A percentile compares a stretch with the other conserved stretches of the same genome.
phyloP scores from a whole-genome alignment of 177 flowering plant species.

The Vitis hybrid region DNA sequence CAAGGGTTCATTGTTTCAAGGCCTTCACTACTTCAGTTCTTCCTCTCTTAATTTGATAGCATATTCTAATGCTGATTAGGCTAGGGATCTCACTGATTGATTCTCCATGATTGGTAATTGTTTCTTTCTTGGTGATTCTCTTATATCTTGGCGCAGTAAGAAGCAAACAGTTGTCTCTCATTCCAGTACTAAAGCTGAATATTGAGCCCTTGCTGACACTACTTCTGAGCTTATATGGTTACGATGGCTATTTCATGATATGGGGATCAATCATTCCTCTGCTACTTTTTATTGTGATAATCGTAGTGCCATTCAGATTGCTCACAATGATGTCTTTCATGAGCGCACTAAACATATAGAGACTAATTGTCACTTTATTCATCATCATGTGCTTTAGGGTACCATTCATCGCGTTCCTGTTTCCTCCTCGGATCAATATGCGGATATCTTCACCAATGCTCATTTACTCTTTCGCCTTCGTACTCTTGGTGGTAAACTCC shows the following conservation, averaged over 20 bases:
- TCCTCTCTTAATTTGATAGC: background rate
- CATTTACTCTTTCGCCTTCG: background rate
- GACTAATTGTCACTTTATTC: background rate
- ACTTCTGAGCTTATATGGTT: conserved; percentile 1
- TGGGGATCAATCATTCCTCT: background rate
- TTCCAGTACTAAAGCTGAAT: background rate
- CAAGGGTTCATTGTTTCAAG: conserved; percentile 2
- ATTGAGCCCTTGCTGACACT: conserved; percentile 4
- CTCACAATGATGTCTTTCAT: background rate
- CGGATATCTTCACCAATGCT: background rate
- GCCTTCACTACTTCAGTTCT: background rate
- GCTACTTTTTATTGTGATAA: background rate
- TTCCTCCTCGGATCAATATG: too few species aligned
- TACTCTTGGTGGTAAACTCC: background rate
- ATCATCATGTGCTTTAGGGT: background rate
- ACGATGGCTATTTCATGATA: background rate
- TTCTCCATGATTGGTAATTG: background rate
- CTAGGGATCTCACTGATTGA: background rate
- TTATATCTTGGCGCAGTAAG: background rate
- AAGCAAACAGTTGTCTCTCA: background rate
- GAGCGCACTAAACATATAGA: background rate
- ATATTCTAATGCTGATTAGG: conserved; percentile 5
- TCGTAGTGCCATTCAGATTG: background rate
- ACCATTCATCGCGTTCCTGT: background rate
- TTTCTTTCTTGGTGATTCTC: background rate